Evolutionary conservation across 2,329 filamentous ascomycete genomes (phyloP).

Genomic region (Colletotrichum ledebouriae): DNA sequence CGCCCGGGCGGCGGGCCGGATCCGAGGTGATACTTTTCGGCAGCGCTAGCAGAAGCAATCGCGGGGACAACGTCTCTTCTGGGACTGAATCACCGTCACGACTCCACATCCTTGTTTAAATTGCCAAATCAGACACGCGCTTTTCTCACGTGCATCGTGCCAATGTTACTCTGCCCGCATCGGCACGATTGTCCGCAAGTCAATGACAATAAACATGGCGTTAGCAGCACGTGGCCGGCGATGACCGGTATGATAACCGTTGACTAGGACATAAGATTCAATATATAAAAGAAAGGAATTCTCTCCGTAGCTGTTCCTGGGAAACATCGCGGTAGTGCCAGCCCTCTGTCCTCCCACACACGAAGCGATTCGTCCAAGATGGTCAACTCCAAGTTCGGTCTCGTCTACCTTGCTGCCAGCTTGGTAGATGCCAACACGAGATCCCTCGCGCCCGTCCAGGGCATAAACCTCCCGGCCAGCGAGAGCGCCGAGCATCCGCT

Average conservation of each 20-base stretch:
- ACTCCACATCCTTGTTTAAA: conserved; percentile 5
- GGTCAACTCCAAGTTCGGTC: conserved; percentile 23
- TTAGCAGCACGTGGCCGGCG: conserved; percentile 29
- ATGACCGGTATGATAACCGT: conserved; percentile 5
- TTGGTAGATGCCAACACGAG: conserved; percentile 15
- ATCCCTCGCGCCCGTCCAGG: conserved; percentile 46
- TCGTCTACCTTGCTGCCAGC: conserved; percentile 22
- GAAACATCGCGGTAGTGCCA: background rate
- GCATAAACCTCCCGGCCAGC: conserved; percentile 47
- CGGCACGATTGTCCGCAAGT: conserved; percentile 4
- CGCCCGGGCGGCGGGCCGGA: no score
- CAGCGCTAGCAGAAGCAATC: conserved; percentile 19
- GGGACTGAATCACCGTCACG: conserved; percentile 9
- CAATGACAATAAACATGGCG: background rate
- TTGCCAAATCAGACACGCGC: conserved; percentile 20
- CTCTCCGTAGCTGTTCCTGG: background rate
- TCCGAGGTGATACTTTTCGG: background rate
- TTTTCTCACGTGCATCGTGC: conserved; percentile 26
- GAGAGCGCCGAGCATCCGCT: conserved; percentile 56
- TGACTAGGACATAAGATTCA: background rate
- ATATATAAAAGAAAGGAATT: background rate
- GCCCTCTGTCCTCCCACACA: background rate
- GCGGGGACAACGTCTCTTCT: conserved; percentile 25
- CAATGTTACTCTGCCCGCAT: conserved; percentile 13
- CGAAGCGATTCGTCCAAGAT: background rate